Conservation (phyloP, 2,329 filamentous ascomycete genomes). For the Grosmannia penicillata region DNA sequence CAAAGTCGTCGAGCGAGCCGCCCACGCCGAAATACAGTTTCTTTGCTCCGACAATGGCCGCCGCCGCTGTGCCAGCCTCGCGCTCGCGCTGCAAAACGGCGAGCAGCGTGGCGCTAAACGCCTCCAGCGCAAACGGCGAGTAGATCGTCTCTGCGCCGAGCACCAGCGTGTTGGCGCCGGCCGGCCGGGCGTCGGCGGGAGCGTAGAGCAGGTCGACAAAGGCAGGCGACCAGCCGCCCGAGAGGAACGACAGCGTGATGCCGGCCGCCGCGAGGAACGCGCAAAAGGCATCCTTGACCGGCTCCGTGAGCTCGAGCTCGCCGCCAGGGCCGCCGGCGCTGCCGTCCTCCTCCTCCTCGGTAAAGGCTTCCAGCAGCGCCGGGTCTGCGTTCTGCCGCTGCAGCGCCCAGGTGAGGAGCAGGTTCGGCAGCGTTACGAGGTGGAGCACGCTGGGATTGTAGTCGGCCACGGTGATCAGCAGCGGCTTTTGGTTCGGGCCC, state of each 20-base stretch:
- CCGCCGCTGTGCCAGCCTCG: conserved; percentile 23
- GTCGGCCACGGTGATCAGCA: conserved; percentile 57
- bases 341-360: conserved; percentile 42
- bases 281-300: conserved; percentile 44
- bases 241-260: conserved; percentile 51
- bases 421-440: conserved; percentile 66
- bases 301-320: conserved; percentile 49
- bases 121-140: conserved; percentile 52
- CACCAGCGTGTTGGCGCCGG: conserved; percentile 30
- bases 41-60: conserved; percentile 61
- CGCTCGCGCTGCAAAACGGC: conserved; percentile 36
- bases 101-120: conserved; percentile 55
- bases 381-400: conserved; percentile 19
- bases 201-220: conserved; percentile 45
- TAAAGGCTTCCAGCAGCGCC: conserved; percentile 27
- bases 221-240: conserved; percentile 56
- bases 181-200: conserved; percentile 8
- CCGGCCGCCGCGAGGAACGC: conserved; percentile 30
- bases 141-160: conserved; percentile 76
- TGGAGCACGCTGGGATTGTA: conserved; percentile 68
- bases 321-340: conserved; percentile 37
- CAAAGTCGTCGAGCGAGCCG: conserved; percentile 65
- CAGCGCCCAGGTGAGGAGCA: conserved; percentile 55
- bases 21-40: conserved; percentile 75
- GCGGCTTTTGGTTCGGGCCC: conserved; percentile 14